A percentile compares a stretch with the other conserved stretches of the same genome.
Evolutionary conservation across 192 early-diverging fungal genomes (phyloP).

Genomic region (Rhizoclosmatium globosum): DNA sequence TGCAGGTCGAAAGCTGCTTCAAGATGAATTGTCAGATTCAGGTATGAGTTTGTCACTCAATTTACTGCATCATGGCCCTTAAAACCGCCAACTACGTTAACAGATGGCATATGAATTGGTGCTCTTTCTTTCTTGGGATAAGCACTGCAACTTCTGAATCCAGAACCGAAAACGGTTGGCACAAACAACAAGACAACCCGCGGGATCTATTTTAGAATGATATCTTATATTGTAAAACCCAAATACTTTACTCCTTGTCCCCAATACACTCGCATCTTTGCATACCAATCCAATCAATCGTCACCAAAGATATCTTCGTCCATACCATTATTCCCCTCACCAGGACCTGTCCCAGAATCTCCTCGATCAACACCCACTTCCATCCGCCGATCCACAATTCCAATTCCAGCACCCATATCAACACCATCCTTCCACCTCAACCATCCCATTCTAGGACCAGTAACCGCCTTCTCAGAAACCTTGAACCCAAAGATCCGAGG

Average conservation of each 20-base stretch:
- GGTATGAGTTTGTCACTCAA: no score
- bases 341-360: neutral
- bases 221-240: no score
- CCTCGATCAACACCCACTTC: constrained; percentile 9
- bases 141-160: no score
- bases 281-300: constrained; percentile 21
- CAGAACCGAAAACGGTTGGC: no score
- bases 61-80: no score
- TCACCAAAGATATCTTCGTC: constrained; percentile 39
- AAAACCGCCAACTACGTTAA: no score
- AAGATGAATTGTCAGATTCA: no score
- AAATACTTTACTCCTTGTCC: neutral
- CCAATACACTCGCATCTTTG: neutral
- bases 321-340: constrained; percentile 16
- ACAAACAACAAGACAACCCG: no score
- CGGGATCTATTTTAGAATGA: no score
- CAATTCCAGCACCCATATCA: constrained; percentile 23
- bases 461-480: constrained; percentile 74
- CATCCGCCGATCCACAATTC: constrained; percentile 21
- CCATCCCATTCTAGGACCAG: constrained; percentile 94
- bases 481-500: constrained; percentile 95
- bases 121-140: no score
- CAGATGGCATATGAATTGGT: no score
- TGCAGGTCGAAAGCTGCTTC: no score
- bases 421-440: constrained; percentile 71